Evolutionary conservation across 2,329 filamentous ascomycete genomes (phyloP), one percentile per base, ranked within the genome.

Genomic region (Aspergillus fumigatiaffinis): DNA sequence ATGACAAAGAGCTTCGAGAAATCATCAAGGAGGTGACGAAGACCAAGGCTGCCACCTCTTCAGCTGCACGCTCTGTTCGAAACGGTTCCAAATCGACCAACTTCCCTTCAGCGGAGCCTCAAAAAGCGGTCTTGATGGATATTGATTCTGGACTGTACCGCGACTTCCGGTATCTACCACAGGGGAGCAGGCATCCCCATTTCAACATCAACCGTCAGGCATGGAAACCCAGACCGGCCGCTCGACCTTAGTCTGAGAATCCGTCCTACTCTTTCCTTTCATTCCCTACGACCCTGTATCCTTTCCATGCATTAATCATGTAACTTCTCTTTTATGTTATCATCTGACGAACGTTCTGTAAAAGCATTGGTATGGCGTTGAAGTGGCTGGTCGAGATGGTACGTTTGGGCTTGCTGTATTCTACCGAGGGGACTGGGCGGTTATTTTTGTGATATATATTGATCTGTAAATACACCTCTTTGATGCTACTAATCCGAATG

Each of bases 1-100:
- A 86, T 54, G 90, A 95, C 46, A 76, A 83, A 28, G 92, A 97
- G 69, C 78, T 97, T 1, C 81, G 81, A 12, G 82, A 88, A 0
- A 87, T 96, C 44, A 74, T 95, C 63, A 88, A 84, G 60, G 82
- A 87, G 1, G 72, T 80, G 54, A 81, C 75, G 57, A 82, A 80
- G 65, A 61, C 63, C 38, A 66, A 64, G 26, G 41, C 63, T 26
- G 38, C 58, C 26, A n/a, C 65, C n/a, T 25, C 65, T 4, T 50
- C 69, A 12, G 58, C 42, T 10, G 6, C 67, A n/a, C 60, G 58
- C 17, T 53, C 63, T 25, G 55, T 65, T 2, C 74, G 69, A 53
- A 51, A 66, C 3, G 67, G 67, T 38, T 53, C 68, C 23, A 73
- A 72, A n/a, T 53, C 68, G 17, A 60, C 65, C 20, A 60, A 29